Evolutionary conservation across 2,329 filamentous ascomycete species (phyloP), one percentile per base, ranked within the genome.

Genomic region (Hirsutella rhossiliensis): DNA sequence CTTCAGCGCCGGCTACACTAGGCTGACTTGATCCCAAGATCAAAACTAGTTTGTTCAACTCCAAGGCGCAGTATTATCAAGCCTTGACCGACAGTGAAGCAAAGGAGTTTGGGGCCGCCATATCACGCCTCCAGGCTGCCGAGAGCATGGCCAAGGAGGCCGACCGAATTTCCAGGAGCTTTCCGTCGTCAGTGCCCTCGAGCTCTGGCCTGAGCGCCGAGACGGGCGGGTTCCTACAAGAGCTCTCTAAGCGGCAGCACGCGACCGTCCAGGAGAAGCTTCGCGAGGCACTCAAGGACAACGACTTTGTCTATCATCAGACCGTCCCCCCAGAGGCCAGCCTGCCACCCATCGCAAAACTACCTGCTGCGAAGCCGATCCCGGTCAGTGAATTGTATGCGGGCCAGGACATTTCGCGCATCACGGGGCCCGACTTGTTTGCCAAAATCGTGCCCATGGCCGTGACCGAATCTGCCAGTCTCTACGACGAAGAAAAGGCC

Each of bases 401-500:
- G 46, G 90, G 90, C 2, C 92, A 97, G 63, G 92, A 98, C 60
- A 96, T 98, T 37, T 87, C 95, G 61, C 78, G 88, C 23, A 97
- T 98, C 49, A 97, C 94, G 32, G 94, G 94, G 0, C 90, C 92
- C 0, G 92, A 98, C 58, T 83, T 98, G 42, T 98, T 98, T 64
- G 82, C 92, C 52, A 94, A 94, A 62, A 95, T 98, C 47, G 87
- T 97, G 2, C 92, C 92, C 0, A 84, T 97, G 68, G 85, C 88
- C 3, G 90, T 98, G 2, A 98, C 92, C 0, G 90, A 98, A 62
- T 94, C 87, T 20, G 92, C 92, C 12, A 97, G 92, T 67, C 67
- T 97, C 54, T 98, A 98, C 60, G 92, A 97, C 51, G 92, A 98
- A 63, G 92, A 98, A 62, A 98, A 98, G 65, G 92, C 92, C 12